Evolutionary conservation across 352 stramenopile species (phyloP), one percentile per base, ranked within the genome.

Genomic region (Pythium aristosporum): DNA sequence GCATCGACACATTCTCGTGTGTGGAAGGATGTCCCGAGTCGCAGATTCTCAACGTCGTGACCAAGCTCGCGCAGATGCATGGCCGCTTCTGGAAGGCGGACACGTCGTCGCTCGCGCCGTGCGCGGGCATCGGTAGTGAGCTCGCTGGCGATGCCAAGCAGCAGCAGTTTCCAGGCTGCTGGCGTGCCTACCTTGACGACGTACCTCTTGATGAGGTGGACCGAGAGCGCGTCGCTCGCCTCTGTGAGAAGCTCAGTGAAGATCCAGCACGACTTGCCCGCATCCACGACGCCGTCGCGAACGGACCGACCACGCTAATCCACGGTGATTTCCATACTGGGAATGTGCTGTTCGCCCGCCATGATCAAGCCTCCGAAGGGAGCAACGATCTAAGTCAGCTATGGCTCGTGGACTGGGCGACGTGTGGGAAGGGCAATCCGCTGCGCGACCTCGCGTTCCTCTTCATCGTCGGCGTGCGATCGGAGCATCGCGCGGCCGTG

Each of bases 311-410:
- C 21, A 85, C 79, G 30, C 61, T 94, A 20, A 89, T 94, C 53
- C 85, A 94, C 61, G 85, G 85, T 15, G 85, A 94, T 60, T 94
- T 91, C 57, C 85, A 94, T 56, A 85, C 88, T 37, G 85, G 81
- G 25, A 94, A 94, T 62, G 69, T 91, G 62, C 69, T 94, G 23
- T 77, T 94, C 75, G 66, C 60, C 3, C 60, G 11, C 8, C 11
- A 10, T 10, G 34, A 63, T 50, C 53, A 80, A 15, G 11, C 50
- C 5, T 52, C 51, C 16, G 20, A 16, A 18, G 37, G 15, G 11
- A 42, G 37, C 15, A 16, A 46, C 21, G 39, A 6, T n/a, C 2
- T 20, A 15, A 46, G 47, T n/a, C 42, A 20, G 3, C 79, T 79
- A 30, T 91, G 80, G 81, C 80, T 94, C 7, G 61, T 94, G 42